Base-by-base conservation (phyloP, 441 rosid genomes). In the Aleurites moluccanus region DNA sequence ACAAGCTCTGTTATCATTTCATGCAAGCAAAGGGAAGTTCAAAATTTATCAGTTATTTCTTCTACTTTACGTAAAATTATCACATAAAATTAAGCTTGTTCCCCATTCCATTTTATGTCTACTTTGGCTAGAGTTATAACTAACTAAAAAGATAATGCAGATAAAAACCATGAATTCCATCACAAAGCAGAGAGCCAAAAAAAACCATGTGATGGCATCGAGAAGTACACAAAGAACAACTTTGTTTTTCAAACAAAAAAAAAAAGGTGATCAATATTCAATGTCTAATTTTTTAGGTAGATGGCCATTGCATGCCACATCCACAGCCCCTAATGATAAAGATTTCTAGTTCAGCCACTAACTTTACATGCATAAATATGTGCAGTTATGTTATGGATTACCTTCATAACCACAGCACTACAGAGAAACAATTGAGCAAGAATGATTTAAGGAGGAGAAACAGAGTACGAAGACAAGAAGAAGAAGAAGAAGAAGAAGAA, bases 71-170 rank as follows among this genome's bases (percentile, higher is more conserved):
- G 13, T 60, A 60, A 60, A 13, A 64, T 44, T 16, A 16, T 53
- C 5, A 25, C 62, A 35, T 20, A 33, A 33, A 49, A 35, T n/a
- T 30, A 33, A 53, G 28, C 49, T 69, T n/a, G 15, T 69, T 27
- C 28, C 15, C 23, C 53, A n/a, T 47, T 69, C 49, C 35, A n/a
- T 52, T 28, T 53, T 69, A 69, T 35, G 21, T 38, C 56, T 70
- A 38, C 6, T 21, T 55, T 20, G 25, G 20, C 15, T 30, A 20
- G 56, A 30, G 6, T 69, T 69, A n/a, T 20, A 69, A 53, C 27
- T 55, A 69, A 52, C 33, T 57, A 10, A n/a, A 55, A n/a, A 55
- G 59, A 55, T 1, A 40, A n/a, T 25, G n/a, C n/a, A 45, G 53
- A 38, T 3, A 11, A 44, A 66, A 45, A 44, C 18, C 50, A 42